These are phyloP conservation scores for Spergularia marina DNA, from an alignment of 148 eudicot genomes.

Conservation along the genomic window DNA sequence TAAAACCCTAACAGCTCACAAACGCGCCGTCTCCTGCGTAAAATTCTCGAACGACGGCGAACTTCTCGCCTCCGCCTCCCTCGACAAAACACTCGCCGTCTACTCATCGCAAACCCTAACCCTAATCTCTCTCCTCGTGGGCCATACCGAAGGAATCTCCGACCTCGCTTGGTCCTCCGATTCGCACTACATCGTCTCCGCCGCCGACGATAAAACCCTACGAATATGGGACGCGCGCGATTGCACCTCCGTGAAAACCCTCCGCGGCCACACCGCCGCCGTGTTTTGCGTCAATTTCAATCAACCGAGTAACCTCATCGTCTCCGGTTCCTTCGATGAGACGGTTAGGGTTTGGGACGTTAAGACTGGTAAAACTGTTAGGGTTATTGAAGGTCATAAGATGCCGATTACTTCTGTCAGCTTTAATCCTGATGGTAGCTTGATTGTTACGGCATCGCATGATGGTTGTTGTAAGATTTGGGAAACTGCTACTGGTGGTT, in stretches of 20 bases:
- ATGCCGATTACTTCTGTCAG: conserved; percentile 80
- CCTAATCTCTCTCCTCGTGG: conserved; percentile 44
- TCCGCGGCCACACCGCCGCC: conserved; percentile 60
- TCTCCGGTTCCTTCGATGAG: conserved; percentile 83
- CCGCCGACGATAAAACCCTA: conserved; percentile 83
- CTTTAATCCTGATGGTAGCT: conserved; percentile 73
- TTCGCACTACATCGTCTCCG: conserved; percentile 80
- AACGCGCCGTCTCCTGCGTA: conserved; percentile 67
- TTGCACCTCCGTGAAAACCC: conserved; percentile 59
- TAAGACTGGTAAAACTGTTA: conserved; percentile 52
- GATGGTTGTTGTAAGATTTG: conserved; percentile 93
- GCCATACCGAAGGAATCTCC: conserved; percentile 82
- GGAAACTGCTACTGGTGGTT: conserved; percentile 55
- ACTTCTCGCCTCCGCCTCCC: conserved; percentile 81
- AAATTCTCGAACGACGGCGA: conserved; percentile 81
- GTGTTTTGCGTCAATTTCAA: conserved; percentile 88
- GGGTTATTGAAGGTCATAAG: conserved; percentile 55
- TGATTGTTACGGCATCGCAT: conserved; percentile 76
- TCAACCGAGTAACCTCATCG: conserved; percentile 61
- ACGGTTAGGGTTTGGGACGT: conserved; percentile 91
- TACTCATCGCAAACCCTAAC: conserved; percentile 58
- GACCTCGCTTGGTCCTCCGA: conserved; percentile 93
- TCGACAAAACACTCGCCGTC: conserved; percentile 75
- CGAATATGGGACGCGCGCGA: conserved; percentile 81
- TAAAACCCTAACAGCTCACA: conserved; percentile 64